Conservation (phyloP, 306 rosid genomes). For the Gastrolobium villosum region DNA sequence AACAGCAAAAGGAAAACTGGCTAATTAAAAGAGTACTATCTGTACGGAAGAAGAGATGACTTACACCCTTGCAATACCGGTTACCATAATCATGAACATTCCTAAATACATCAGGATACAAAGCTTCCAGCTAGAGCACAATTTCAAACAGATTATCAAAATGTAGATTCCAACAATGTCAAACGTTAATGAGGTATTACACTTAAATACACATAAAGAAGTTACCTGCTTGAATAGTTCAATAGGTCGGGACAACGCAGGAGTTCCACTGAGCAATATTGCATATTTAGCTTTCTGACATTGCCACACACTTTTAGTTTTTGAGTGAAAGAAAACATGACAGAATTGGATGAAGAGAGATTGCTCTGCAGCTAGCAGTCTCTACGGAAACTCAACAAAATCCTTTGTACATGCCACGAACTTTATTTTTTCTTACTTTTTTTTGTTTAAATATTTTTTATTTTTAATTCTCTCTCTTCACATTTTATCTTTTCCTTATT, state of each 20-base stretch:
- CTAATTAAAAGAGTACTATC: slow-evolving; percentile 31
- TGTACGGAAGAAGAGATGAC: slow-evolving; percentile 52
- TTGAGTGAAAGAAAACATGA: slow-evolving; percentile 31
- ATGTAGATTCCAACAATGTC: slow-evolving; percentile 36
- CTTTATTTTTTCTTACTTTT: neutral
- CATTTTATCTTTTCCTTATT: slow-evolving; percentile 2
- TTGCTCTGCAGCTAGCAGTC: slow-evolving; percentile 12
- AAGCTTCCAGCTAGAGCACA: slow-evolving; percentile 85
- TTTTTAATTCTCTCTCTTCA: neutral
- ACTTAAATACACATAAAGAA: slow-evolving; percentile 21
- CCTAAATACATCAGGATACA: slow-evolving; percentile 90
- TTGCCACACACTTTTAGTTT: slow-evolving; percentile 31
- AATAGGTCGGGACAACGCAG: slow-evolving; percentile 96
- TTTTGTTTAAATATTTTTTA: slow-evolving; percentile 28
- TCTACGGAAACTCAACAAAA: neutral
- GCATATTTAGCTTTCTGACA: slow-evolving; percentile 91
- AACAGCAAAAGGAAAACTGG: slow-evolving; percentile 39
- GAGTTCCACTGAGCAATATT: slow-evolving; percentile 96
- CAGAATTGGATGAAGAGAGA: slow-evolving; percentile 32
- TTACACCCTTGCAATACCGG: slow-evolving; percentile 99
- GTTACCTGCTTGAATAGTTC: slow-evolving; percentile 92
- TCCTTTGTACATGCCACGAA: neutral
- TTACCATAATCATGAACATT: slow-evolving; percentile 91
- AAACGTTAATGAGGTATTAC: slow-evolving; percentile 20
- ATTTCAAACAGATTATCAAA: slow-evolving; percentile 48